These are phyloP conservation scores for Noccaea bulbosa DNA, from an alignment of 345 rosid species.

Conservation along the genomic window DNA sequence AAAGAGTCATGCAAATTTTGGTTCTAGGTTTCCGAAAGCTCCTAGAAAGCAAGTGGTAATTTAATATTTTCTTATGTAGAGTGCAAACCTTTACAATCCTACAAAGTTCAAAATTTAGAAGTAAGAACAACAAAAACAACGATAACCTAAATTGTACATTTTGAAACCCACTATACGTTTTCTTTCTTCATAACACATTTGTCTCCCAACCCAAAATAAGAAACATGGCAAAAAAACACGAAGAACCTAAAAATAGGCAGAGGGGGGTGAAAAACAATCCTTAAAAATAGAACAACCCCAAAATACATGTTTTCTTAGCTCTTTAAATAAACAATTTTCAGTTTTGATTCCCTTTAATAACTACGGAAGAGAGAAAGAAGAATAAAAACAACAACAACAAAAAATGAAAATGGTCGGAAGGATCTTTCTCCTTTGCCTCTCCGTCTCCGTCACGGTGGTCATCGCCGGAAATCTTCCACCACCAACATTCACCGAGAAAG, in stretches of 20 bases:
- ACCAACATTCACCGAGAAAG: slow-evolving; percentile 43
- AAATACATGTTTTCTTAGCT: slow-evolving; percentile 1
- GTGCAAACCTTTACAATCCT: too few species aligned
- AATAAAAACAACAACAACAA: background rate
- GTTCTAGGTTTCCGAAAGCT: too few species aligned
- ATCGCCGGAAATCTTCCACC: slow-evolving; percentile 42
- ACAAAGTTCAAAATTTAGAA: background rate
- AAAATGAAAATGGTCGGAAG: slow-evolving; percentile 41
- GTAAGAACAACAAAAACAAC: background rate
- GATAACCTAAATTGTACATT: background rate
- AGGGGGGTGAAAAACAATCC: background rate
- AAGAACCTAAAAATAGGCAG: slow-evolving; percentile 28
- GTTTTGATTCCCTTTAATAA: background rate
- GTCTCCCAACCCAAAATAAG: slow-evolving; percentile 21
- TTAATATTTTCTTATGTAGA: too few species aligned
- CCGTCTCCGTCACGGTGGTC: slow-evolving; percentile 31
- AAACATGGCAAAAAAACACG: slow-evolving; percentile 19
- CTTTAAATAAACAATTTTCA: slow-evolving; percentile 30
- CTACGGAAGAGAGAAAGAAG: slow-evolving; percentile 29
- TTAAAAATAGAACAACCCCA: slow-evolving; percentile 40
- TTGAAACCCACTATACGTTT: background rate
- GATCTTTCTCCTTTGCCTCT: slow-evolving; percentile 35
- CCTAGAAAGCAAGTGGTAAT: too few species aligned
- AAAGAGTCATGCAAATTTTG: too few species aligned
- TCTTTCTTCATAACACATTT: slow-evolving; percentile 27